phyloP scores from a whole-genome alignment of 805 yeast species.

The Schwanniomyces sp. region DNA sequence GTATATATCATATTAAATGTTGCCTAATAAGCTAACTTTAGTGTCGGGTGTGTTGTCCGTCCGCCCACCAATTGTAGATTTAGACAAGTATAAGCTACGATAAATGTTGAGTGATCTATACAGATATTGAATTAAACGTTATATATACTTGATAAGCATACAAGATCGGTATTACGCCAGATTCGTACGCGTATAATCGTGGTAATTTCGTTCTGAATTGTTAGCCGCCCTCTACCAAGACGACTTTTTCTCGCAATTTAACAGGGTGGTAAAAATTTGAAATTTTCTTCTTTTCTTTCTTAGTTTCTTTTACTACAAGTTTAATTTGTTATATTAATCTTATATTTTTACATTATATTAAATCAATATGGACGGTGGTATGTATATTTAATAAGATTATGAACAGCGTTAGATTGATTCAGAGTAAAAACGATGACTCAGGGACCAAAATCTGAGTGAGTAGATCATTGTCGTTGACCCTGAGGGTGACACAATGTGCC shows the following conservation, averaged over 20 bases:
- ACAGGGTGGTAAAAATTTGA: conserved; percentile 7
- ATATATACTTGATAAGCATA: neutral
- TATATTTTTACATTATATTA: conserved; percentile 5
- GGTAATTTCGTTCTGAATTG: neutral
- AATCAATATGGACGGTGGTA: conserved; percentile 61
- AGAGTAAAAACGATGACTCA: neutral
- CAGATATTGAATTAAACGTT: too few relatives aligned
- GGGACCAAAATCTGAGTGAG: neutral
- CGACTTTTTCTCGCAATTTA: conserved; percentile 4
- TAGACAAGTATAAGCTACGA: too few relatives aligned
- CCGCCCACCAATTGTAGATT: too few relatives aligned
- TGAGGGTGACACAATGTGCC: neutral
- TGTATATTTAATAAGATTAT: conserved; percentile 25
- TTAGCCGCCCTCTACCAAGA: neutral
- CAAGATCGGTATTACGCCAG: neutral
- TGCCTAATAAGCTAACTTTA: too few relatives aligned
- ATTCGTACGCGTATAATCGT: neutral
- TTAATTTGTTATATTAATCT: conserved; percentile 4
- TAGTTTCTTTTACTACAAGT: conserved; percentile 5
- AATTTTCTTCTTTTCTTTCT: conserved; percentile 5
- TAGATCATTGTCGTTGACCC: conserved; percentile 1
- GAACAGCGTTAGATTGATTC: neutral
- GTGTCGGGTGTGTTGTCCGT: too few relatives aligned
- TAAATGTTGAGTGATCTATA: too few relatives aligned
- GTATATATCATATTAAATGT: too few relatives aligned